Conservation (phyloP, 495 filamentous ascomycete species). For the Hypomontagnella submonticulosa region DNA sequence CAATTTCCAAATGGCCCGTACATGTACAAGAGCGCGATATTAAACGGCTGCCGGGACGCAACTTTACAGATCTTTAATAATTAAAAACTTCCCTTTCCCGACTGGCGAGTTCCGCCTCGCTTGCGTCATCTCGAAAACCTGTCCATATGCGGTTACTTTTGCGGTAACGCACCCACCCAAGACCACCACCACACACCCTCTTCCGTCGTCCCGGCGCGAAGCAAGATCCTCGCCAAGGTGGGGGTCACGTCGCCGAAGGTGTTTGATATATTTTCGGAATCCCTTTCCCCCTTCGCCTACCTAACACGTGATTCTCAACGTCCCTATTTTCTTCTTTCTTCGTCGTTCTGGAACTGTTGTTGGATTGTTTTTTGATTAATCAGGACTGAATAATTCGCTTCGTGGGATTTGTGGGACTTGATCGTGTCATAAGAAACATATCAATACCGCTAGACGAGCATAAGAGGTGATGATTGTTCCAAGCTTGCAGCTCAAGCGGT, state of each 20-base stretch:
- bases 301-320: conserved; percentile 23
- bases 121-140: conserved; percentile 38
- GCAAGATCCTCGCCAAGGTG: conserved; percentile 37
- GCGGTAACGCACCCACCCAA: conserved; percentile 1
- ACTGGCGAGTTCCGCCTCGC: conserved; percentile 16
- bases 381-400: conserved; percentile 14
- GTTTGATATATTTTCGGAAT: conserved; percentile 38
- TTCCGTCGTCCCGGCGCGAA: conserved; percentile 37
- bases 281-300: conserved; percentile 9
- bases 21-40: conserved; percentile 20
- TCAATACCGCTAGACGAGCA: no score
- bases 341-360: neutral
- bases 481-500: no score
- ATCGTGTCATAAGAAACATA: no score
- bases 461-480: no score
- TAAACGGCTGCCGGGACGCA: conserved; percentile 27
- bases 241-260: conserved; percentile 20
- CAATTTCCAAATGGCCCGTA: conserved; percentile 37
- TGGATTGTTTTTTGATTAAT: conserved; percentile 4
- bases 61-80: conserved; percentile 25
- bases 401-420: neutral
- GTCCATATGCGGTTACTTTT: conserved; percentile 32
- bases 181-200: conserved; percentile 17
- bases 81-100: conserved; percentile 6
- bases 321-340: conserved; percentile 1